Evolutionary conservation across 2,329 filamentous ascomycete species (phyloP).

Genomic region (Aspergillus nomiae): DNA sequence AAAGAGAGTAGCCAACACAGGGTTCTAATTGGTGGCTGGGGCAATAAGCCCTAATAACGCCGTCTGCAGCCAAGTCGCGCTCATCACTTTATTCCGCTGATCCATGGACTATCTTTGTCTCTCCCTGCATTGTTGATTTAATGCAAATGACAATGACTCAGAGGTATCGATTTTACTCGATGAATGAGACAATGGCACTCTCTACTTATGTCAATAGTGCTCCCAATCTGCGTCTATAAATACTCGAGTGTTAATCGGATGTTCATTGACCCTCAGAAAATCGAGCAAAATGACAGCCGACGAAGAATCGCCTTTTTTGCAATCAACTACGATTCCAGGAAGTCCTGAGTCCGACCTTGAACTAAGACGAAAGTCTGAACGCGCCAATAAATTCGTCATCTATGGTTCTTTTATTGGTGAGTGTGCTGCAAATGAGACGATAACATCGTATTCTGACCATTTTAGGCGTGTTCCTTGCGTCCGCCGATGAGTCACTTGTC

Average conservation of each 20-base stretch:
- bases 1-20: neutral
- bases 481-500: conserved; percentile 62
- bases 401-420: conserved; percentile 1
- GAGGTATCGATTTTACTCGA: neutral
- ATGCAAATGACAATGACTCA: neutral
- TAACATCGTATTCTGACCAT: neutral
- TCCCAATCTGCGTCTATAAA: neutral
- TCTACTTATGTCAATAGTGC: fast-evolving
- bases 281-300: neutral
- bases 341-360: neutral
- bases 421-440: neutral
- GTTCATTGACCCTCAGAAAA: neutral
- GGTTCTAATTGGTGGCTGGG: neutral
- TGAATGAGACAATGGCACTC: neutral
- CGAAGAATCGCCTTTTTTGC: conserved; percentile 2
- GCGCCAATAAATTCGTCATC: neutral
- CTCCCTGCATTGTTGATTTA: neutral
- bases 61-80: neutral
- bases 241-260: neutral
- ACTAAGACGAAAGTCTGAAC: neutral
- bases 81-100: neutral
- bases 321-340: neutral
- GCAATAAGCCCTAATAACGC: neutral
- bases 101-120: neutral
- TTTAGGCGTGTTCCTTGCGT: conserved; percentile 61